Evolutionary conservation across 1,284 basidiomycete genomes (phyloP), one percentile per base, ranked within the genome.

Genomic region (Papiliotrema fonsecae): DNA sequence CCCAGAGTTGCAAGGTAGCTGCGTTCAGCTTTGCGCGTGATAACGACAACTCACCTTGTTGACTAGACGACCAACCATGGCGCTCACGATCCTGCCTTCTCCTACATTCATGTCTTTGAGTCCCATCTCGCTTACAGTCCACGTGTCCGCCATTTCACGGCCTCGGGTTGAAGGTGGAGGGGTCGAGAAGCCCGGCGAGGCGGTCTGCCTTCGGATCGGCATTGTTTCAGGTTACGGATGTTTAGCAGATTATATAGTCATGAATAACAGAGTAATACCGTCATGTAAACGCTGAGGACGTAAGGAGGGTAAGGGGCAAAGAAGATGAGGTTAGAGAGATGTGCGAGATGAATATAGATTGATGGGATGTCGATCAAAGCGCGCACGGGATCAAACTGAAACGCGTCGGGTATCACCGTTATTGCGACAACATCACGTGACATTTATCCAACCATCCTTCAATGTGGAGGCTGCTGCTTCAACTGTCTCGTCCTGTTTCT

Each of bases 1-100:
- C 13, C 89, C 89, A 31, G 88, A 90, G 72, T 88, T 81, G 63
- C 82, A 85, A 49, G 89, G 90, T n/a, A 93, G 79, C 89, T 93
- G 55, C 6, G 13, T 28, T 49, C 18, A 41, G 39, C 21, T 10
- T 43, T n/a, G 13, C 6, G 25, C 16, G 19, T 16, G 25, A 19
- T 34, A 18, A 18, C 44, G 26, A 19, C 21, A 21, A 53, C 68
- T 47, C 53, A 67, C 69, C 59, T 68, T 70, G 53, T 63, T 63
- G 25, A 72, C 65, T 26, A 72, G 40, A 34, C 67, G 52, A 6
- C 51, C 52, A 7, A 72, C 69, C 4, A 72, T 52, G 1, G 60
- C 52, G 14, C 54, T 44, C 35, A 72, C 56, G 25, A 67, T 57
- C 48, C 64, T 70, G 40, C 60, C 57, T 54, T 71, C 69, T 39